Percentiles rank a stretch among this genome's conserved stretches.
Evolutionary conservation across 495 filamentous ascomycete species (phyloP).

Genomic region (Tuber umbilicatum): DNA sequence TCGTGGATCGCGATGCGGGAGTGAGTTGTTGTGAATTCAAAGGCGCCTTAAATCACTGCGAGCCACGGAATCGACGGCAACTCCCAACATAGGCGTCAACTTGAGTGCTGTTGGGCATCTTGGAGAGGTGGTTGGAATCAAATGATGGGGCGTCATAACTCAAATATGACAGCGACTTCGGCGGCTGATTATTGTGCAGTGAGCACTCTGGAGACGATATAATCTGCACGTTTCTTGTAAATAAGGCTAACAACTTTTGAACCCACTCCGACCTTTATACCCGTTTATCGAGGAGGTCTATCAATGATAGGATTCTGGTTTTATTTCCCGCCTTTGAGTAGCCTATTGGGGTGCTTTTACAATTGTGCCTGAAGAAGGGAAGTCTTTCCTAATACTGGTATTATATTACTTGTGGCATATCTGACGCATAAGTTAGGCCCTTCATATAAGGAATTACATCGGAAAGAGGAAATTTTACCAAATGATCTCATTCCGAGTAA

Average conservation of each 20-base stretch:
- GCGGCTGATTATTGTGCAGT: not conserved
- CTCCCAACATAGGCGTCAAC: not conserved
- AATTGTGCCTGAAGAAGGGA: not conserved
- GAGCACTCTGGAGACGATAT: not conserved
- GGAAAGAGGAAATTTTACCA: not conserved
- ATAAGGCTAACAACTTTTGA: not conserved
- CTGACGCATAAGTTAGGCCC: not conserved
- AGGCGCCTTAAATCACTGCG: not conserved
- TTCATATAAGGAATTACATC: not conserved
- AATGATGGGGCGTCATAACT: not conserved
- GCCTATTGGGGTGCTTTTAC: not conserved
- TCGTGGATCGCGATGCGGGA: not conserved
- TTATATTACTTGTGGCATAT: not conserved
- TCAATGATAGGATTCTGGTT: not conserved
- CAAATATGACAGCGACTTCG: not conserved
- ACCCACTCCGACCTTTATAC: not conserved
- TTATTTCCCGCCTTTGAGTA: not conserved
- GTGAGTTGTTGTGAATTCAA: not conserved
- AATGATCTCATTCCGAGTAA: not conserved
- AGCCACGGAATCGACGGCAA: not conserved
- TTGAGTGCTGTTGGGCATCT: not conserved
- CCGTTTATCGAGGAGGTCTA: not conserved
- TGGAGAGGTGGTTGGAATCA: not conserved
- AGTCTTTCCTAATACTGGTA: not conserved
- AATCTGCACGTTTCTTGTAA: not conserved